These are phyloP conservation scores for Penicillium thymicola DNA, from an alignment of 2,329 filamentous ascomycete genomes.

Conservation along the genomic window DNA sequence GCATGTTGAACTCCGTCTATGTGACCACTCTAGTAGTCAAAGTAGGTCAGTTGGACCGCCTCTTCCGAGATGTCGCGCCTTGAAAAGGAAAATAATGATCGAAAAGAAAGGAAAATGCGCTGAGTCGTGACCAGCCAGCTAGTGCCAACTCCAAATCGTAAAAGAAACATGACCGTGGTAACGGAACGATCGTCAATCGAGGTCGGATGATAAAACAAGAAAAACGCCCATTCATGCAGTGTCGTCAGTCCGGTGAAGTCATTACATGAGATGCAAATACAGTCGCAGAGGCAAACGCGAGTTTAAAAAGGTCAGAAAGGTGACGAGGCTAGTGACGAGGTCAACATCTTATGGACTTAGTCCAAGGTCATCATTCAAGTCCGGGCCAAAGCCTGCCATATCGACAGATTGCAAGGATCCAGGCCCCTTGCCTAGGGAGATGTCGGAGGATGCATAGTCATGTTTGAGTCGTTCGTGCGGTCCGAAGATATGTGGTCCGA, in stretches of 20 bases:
- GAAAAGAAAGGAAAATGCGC: conserved; percentile 24
- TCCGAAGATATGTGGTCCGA: conserved; percentile 39
- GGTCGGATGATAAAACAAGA: conserved; percentile 21
- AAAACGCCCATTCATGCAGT: conserved; percentile 42
- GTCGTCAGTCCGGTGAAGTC: conserved; percentile 41
- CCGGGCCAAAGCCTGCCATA: conserved; percentile 45
- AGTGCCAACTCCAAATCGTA: conserved; percentile 31
- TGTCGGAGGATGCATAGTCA: conserved; percentile 45
- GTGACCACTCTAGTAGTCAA: conserved; percentile 7
- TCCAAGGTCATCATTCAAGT: conserved; percentile 38
- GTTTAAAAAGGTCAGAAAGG: conserved; percentile 8
- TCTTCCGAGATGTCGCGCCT: conserved; percentile 3
- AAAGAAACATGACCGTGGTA: conserved; percentile 20
- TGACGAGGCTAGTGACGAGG: neutral
- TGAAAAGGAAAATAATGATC: conserved; percentile 4
- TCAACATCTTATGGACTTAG: conserved; percentile 36
- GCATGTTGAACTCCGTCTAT: conserved; percentile 11
- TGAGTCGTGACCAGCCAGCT: conserved; percentile 35
- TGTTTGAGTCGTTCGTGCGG: conserved; percentile 43
- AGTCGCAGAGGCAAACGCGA: conserved; percentile 28
- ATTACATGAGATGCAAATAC: conserved; percentile 38
- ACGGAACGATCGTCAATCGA: conserved; percentile 21
- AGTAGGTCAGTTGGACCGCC: neutral
- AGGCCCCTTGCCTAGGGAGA: conserved; percentile 42
- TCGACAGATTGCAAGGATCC: conserved; percentile 45